phyloP scores from a whole-genome alignment of 106 monocot species.

The Apostasia shenzhenica region DNA sequence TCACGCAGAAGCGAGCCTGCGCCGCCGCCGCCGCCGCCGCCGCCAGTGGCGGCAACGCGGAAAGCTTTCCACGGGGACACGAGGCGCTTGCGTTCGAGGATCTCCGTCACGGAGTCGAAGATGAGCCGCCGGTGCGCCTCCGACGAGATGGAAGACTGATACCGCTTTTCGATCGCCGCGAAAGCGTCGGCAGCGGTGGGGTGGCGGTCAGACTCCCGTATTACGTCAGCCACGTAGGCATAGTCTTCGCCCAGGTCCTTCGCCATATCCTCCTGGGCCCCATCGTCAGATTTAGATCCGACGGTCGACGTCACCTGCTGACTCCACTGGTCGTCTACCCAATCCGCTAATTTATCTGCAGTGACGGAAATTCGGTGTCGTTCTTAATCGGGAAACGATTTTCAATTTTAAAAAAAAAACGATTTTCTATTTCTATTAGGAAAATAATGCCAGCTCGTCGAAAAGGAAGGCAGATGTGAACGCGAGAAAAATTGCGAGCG shows the following conservation, averaged over 20 bases:
- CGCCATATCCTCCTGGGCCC: background rate
- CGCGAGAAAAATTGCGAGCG: background rate
- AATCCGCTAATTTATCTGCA: constrained; percentile 32
- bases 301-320: background rate
- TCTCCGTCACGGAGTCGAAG: constrained; percentile 65
- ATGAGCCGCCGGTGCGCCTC: constrained; percentile 45
- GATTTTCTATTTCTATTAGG: too few species aligned
- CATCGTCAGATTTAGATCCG: constrained; percentile 14
- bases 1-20: constrained; percentile 7
- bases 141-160: constrained; percentile 6
- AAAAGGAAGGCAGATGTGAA: background rate
- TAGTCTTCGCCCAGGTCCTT: constrained; percentile 51
- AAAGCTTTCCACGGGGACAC: constrained; percentile 52
- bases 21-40: background rate
- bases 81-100: constrained; percentile 25
- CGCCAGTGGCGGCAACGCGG: background rate
- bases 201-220: constrained; percentile 11
- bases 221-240: constrained; percentile 49
- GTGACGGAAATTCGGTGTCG: background rate
- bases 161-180: constrained; percentile 31
- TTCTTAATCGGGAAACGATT: background rate
- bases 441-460: background rate
- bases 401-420: too few species aligned
- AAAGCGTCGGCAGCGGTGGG: constrained; percentile 11
- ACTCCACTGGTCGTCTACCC: constrained; percentile 25